phyloP scores from a whole-genome alignment of 192 early-diverging fungal genomes.

The Borealophlyctis nickersoniae region DNA sequence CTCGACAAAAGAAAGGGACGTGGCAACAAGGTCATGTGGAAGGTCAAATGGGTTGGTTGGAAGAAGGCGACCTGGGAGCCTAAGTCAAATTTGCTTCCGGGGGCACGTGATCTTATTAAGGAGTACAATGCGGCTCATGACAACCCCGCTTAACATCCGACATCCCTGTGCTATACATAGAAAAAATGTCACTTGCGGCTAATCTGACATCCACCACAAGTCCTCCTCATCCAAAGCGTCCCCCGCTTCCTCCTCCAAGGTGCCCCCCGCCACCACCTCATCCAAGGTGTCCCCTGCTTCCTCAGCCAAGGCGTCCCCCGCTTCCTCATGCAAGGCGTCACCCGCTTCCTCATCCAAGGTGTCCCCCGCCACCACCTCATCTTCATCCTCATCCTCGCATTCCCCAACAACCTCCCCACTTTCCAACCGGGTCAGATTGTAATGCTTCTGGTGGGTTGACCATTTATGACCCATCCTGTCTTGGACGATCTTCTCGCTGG shows the following conservation, averaged over 20 bases:
- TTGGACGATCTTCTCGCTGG: not conserved
- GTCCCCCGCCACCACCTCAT: no score
- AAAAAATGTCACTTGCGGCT: no score
- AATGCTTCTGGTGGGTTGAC: not conserved
- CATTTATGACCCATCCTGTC: not conserved
- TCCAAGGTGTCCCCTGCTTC: no score
- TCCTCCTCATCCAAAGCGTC: no score
- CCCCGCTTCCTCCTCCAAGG: no score
- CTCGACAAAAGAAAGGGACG: not conserved
- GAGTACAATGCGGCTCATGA: not conserved
- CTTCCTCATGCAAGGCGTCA: no score
- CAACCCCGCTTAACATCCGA: no score
- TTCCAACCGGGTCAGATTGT: not conserved
- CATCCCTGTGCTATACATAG: no score
- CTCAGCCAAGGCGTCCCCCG: no score
- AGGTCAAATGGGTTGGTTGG: not conserved
- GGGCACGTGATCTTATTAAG: not conserved
- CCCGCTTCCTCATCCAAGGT: no score
- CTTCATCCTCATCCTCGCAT: not conserved
- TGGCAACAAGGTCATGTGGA: not conserved
- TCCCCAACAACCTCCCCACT: not conserved
- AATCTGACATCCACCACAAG: no score
- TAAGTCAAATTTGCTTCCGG: not conserved
- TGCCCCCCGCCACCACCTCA: no score
- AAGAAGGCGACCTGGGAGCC: not conserved